Conservation (phyloP, 495 filamentous ascomycete species). For the Terfezia boudieri region DNA sequence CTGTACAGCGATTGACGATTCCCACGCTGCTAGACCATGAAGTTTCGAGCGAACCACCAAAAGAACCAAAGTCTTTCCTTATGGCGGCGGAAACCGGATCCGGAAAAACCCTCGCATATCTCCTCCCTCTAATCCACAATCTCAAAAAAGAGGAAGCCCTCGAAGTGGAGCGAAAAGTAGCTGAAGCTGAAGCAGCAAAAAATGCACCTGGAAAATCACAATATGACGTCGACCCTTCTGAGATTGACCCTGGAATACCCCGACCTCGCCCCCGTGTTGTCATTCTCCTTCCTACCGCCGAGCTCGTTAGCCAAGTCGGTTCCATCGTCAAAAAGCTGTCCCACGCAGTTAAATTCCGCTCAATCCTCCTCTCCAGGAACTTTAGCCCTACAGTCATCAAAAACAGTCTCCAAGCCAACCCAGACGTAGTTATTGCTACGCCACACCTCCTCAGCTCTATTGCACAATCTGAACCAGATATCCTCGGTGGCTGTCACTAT, state of each 20-base stretch:
- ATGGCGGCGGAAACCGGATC: conserved; percentile 92
- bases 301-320: conserved; percentile 77
- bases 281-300: conserved; percentile 80
- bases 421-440: conserved; percentile 68
- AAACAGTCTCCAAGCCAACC: conserved; percentile 49
- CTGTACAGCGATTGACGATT: conserved; percentile 72
- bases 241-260: conserved; percentile 27
- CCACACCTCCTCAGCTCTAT: conserved; percentile 74
- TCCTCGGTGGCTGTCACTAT: conserved; percentile 68
- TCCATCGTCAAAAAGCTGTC: conserved; percentile 53
- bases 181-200: conserved; percentile 26
- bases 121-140: conserved; percentile 59
- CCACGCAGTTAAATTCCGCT: conserved; percentile 63
- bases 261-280: conserved; percentile 34
- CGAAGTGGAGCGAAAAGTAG: conserved; percentile 28
- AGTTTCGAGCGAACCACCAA: conserved; percentile 1
- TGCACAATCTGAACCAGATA: conserved; percentile 63
- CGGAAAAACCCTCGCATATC: conserved; percentile 84
- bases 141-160: conserved; percentile 51
- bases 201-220: conserved; percentile 24
- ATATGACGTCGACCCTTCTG: conserved; percentile 39
- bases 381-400: conserved; percentile 61
- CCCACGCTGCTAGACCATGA: conserved; percentile 41
- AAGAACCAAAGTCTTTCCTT: conserved; percentile 37
- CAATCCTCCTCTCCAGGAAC: conserved; percentile 54